Percentiles rank a stretch among this genome's conserved stretches.
Evolutionary conservation across 2,329 filamentous ascomycete species (phyloP).

Genomic region (Esteya vermicola): DNA sequence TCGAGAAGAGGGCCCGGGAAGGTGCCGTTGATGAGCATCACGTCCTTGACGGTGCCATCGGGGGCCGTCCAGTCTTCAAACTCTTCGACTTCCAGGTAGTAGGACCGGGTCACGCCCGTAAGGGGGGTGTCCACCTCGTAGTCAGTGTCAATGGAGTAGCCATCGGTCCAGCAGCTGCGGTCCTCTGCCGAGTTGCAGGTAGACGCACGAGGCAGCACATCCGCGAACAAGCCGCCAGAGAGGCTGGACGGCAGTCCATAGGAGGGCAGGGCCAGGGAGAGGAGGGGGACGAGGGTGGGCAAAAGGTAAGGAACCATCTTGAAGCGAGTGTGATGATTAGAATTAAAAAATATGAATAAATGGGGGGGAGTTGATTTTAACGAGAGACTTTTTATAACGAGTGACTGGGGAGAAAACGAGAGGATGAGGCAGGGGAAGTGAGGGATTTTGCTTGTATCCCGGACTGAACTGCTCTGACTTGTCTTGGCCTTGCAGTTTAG

Average conservation of each 20-base stretch:
- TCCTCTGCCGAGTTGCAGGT: constrained; percentile 8
- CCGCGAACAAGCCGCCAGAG: background rate
- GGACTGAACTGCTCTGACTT: no score
- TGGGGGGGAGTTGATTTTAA: no score
- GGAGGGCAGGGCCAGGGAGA: background rate
- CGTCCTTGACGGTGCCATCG: constrained; percentile 8
- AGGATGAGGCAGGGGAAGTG: background rate
- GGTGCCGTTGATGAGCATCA: background rate
- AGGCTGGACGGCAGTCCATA: background rate
- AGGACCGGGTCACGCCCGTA: constrained; percentile 9
- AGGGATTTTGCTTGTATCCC: no score
- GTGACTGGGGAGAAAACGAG: background rate
- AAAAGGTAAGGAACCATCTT: no score
- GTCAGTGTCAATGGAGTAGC: constrained; percentile 10
- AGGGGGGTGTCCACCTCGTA: constrained; percentile 7
- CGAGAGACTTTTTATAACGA: no score
- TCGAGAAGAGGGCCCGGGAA: constrained; percentile 8
- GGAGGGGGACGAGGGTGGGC: background rate
- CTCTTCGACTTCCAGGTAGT: constrained; percentile 7
- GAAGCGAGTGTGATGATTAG: no score
- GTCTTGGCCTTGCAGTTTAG: no score
- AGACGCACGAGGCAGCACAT: background rate
- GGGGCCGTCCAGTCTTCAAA: constrained; percentile 9
- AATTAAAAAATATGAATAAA: no score
- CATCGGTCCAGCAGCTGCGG: constrained; percentile 7